Conservation (phyloP, 2,329 filamentous ascomycete species). For the Colletotrichum tanaceti region DNA sequence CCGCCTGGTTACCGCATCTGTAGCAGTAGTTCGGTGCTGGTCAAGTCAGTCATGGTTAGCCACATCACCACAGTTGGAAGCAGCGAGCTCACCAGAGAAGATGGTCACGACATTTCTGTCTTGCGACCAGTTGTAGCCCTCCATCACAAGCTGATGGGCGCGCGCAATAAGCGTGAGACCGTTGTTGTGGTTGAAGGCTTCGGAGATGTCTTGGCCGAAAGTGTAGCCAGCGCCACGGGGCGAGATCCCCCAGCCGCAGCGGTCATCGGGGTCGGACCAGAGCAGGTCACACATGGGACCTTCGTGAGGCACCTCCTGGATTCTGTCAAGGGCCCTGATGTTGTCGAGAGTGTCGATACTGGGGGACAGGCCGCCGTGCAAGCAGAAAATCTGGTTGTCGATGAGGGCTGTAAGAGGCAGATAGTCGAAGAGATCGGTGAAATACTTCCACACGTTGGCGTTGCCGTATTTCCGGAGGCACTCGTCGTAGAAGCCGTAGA, state of each 20-base stretch:
- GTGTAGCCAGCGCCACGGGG: constrained; percentile 95
- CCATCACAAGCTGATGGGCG: constrained; percentile 99
- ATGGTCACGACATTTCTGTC: constrained; percentile 98
- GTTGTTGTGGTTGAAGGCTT: constrained; percentile 99
- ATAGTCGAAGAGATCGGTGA: constrained; percentile 98
- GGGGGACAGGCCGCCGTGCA: constrained; percentile 96
- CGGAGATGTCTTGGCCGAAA: constrained; percentile 96
- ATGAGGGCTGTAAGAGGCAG: constrained; percentile 96
- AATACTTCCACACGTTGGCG: constrained; percentile 99
- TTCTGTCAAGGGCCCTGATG: constrained; percentile 93
- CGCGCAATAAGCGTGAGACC: constrained; percentile 94
- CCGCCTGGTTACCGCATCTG: constrained; percentile 97
- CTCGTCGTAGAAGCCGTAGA: constrained; percentile 99
- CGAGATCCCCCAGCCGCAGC: constrained; percentile 95
- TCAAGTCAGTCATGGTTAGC: constrained; percentile 41
- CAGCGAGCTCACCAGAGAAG: constrained; percentile 79
- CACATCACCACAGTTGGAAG: constrained; percentile 40
- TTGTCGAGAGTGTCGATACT: constrained; percentile 96
- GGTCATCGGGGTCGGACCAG: constrained; percentile 98
- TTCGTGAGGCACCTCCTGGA: constrained; percentile 98
- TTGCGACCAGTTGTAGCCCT: constrained; percentile 99
- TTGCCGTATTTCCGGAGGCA: constrained; percentile 99
- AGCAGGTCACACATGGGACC: constrained; percentile 98
- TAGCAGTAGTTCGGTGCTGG: constrained; percentile 95
- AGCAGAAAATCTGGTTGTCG: constrained; percentile 99